Evolutionary conservation across 257 asterid species (phyloP), one percentile per base, ranked within the genome.

Genomic region (Petunia axillaris): DNA sequence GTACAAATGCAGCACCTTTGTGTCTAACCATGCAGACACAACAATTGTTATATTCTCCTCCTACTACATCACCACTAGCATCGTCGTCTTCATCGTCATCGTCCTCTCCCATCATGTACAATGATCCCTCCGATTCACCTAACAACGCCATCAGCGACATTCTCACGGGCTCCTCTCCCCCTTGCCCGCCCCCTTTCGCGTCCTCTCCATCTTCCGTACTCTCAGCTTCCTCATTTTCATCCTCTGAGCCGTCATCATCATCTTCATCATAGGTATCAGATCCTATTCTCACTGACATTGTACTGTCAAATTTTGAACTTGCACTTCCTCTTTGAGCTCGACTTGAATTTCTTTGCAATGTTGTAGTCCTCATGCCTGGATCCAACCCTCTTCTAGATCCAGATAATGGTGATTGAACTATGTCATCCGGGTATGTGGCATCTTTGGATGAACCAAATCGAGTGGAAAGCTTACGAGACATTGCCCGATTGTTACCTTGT

Each of bases 11-110:
- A 40, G 94, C 82, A 36, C 98, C 98, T 60, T 89, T 95, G 67
- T 92, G 98, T 92, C 96, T 87, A 50, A 93, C 95, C 96, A 92
- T 90, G 57, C 98, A 95, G 0, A 93, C 94, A 60, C 98, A 91
- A 74, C 98, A 94, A 52, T 50, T 86, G 16, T 64, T 86, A 25
- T 58, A 75, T 79, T 83, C 82, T 2, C 88, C 70, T 8, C 80
- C 84, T 10, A 71, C 85, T 8, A 38, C 83, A 52, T 52, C 81
- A 2, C 60, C 65, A 10, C 8, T 64, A 11, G 40, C 83, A 0
- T 75, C 86, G 0, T 76, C 95, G 0, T 90, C 97, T 0, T 90
- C 93, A 0, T 86, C 94, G 0, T 89, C 94, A 1, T 85, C 92
- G 0, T 92, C 89, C 0, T 82, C 93, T 13, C 85, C 92, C 85